Percentiles rank a stretch among this genome's conserved stretches.
phyloP scores from a whole-genome alignment of 495 filamentous ascomycete species.

The Penicillium bovifimosum region DNA sequence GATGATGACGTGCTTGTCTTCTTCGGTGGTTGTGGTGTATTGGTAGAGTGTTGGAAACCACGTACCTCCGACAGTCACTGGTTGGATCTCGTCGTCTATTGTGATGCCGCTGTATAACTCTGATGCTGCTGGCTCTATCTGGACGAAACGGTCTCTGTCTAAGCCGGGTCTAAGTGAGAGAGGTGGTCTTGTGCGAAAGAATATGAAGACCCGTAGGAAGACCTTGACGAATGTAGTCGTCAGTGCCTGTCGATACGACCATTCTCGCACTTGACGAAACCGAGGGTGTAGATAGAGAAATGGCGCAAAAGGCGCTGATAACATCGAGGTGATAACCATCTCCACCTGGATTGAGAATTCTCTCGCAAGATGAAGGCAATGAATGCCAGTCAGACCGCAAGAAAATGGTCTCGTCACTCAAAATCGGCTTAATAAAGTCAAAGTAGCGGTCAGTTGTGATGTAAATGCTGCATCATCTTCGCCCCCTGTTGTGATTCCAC shows the following conservation, averaged over 20 bases:
- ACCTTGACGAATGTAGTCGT: slow-evolving; percentile 10
- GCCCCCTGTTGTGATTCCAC: background rate
- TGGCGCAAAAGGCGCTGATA: background rate
- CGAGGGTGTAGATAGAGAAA: slow-evolving; percentile 7
- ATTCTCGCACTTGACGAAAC: slow-evolving; percentile 18
- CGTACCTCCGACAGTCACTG: slow-evolving; percentile 24
- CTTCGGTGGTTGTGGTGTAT: background rate
- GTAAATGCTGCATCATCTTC: background rate
- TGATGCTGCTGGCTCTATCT: slow-evolving; percentile 7
- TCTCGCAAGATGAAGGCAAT: background rate
- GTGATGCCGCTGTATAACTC: slow-evolving; percentile 24
- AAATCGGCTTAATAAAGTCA: background rate
- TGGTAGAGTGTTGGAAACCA: slow-evolving; percentile 29
- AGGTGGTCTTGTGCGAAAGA: slow-evolving; percentile 4
- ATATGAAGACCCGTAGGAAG: slow-evolving; percentile 1
- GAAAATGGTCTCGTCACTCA: background rate
- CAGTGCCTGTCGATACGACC: slow-evolving; percentile 24
- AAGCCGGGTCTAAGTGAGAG: slow-evolving; percentile 7
- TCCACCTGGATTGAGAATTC: background rate
- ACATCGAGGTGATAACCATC: background rate
- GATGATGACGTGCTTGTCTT: slow-evolving; percentile 28
- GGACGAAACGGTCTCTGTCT: slow-evolving; percentile 16
- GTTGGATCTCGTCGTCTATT: slow-evolving; percentile 17
- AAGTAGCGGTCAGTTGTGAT: background rate
- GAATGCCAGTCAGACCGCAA: background rate